These are phyloP conservation scores for Aspergillus egyptiacus DNA, from an alignment of 495 filamentous ascomycete species.

Conservation along the genomic window DNA sequence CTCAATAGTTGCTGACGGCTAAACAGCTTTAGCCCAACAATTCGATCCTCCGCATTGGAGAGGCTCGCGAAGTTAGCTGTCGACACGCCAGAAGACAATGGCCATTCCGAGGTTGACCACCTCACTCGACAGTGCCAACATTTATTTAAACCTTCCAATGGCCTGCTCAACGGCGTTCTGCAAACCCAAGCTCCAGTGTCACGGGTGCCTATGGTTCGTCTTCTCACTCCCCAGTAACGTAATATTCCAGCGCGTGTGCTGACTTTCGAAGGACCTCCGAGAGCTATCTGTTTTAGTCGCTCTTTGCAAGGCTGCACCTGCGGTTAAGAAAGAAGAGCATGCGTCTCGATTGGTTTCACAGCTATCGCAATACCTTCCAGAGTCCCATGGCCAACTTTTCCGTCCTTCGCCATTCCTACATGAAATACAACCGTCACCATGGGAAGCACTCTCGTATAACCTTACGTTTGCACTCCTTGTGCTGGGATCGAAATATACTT, in stretches of 20 bases:
- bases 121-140: conserved; percentile 52
- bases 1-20: conserved; percentile 6
- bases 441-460: conserved; percentile 75
- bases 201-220: conserved; percentile 47
- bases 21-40: conserved; percentile 35
- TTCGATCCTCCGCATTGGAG: conserved; percentile 60
- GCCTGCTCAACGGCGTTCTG: conserved; percentile 33
- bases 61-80: conserved; percentile 61
- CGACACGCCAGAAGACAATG: conserved; percentile 49
- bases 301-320: conserved; percentile 78
- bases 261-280: conserved; percentile 50
- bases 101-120: conserved; percentile 57
- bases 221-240: background rate
- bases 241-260: conserved; percentile 12
- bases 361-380: conserved; percentile 73
- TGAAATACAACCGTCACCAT: conserved; percentile 79
- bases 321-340: conserved; percentile 57
- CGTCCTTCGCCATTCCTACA: conserved; percentile 74
- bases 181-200: conserved; percentile 38
- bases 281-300: conserved; percentile 88
- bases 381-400: conserved; percentile 72
- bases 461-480: conserved; percentile 73
- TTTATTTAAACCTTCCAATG: conserved; percentile 25
- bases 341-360: conserved; percentile 68
- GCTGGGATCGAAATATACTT: conserved; percentile 62